A percentile compares a stretch with the other conserved stretches of the same genome.
Evolutionary conservation across 305 asterid genomes (phyloP).

Genomic region (Solanum chacoense): DNA sequence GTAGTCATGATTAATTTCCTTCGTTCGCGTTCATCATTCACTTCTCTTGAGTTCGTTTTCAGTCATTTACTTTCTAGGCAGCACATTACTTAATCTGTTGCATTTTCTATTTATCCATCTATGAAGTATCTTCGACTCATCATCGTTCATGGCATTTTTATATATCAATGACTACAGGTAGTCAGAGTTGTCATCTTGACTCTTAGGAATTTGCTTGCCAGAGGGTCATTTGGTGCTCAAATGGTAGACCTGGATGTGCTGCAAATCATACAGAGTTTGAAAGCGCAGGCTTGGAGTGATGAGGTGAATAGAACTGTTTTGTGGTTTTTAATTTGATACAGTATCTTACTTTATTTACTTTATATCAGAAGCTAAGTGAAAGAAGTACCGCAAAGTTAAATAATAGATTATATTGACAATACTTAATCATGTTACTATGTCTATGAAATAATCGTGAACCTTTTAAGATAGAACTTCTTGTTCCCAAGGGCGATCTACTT

Average conservation of each 20-base stretch:
- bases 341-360: background rate
- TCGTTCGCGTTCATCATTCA: background rate
- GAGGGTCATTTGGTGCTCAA: constrained; percentile 75
- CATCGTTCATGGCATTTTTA: background rate
- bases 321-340: background rate
- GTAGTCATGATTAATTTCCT: background rate
- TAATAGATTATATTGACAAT: background rate
- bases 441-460: background rate
- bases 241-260: constrained; percentile 79
- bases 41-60: background rate
- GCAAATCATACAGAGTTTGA: constrained; percentile 72
- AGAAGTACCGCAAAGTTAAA: background rate
- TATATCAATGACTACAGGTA: constrained; percentile 36
- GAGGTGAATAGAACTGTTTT: constrained; percentile 42
- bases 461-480: background rate
- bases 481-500: accelerated
- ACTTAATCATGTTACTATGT: background rate
- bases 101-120: background rate
- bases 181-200: constrained; percentile 83
- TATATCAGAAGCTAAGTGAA: background rate
- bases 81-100: background rate
- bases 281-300: constrained; percentile 96
- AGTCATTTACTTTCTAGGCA: background rate
- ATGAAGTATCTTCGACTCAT: background rate
- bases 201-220: constrained; percentile 62